These are phyloP conservation scores for Aspergillus amoenus DNA, from an alignment of 2,329 filamentous ascomycete genomes.

Conservation along the genomic window DNA sequence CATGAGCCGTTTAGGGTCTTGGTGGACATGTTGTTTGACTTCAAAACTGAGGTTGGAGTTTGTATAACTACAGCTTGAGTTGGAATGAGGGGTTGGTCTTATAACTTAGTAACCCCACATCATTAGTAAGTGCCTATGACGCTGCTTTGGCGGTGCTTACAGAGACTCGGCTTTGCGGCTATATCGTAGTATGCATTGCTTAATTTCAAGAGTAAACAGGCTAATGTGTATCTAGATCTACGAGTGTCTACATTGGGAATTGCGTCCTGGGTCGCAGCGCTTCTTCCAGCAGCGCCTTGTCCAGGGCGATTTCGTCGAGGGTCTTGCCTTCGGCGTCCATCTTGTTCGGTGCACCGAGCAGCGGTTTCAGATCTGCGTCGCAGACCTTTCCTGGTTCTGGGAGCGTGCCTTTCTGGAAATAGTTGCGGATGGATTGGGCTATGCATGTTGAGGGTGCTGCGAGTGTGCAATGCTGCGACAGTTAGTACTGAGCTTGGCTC, in stretches of 20 bases:
- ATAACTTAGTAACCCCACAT: too few species aligned
- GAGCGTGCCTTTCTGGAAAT: slow-evolving; percentile 44
- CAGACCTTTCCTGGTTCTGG: slow-evolving; percentile 39
- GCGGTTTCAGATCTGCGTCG: slow-evolving; percentile 36
- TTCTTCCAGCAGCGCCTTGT: slow-evolving; percentile 20
- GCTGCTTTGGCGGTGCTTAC: too few species aligned
- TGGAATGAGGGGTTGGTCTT: background rate
- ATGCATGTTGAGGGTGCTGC: slow-evolving; percentile 40
- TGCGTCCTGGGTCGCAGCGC: slow-evolving; percentile 1
- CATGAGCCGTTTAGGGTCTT: slow-evolving; percentile 11
- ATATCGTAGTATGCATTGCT: too few species aligned
- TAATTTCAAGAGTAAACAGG: background rate
- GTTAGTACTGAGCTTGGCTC: background rate
- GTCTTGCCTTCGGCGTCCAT: background rate
- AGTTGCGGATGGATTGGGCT: slow-evolving; percentile 35
- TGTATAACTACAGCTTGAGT: background rate
- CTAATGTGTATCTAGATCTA: background rate
- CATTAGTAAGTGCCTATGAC: too few species aligned
- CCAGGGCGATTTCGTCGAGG: slow-evolving; percentile 12
- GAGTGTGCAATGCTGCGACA: slow-evolving; percentile 31
- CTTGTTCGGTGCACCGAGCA: slow-evolving; percentile 21
- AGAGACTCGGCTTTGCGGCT: too few species aligned
- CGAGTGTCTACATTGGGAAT: slow-evolving; percentile 8
- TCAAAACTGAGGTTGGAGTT: background rate
- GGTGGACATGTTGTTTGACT: slow-evolving; percentile 11